Evolutionary conservation across 192 early-diverging fungal genomes (phyloP), one percentile per base, ranked within the genome.

Genomic region (Coemansia umbellata): DNA sequence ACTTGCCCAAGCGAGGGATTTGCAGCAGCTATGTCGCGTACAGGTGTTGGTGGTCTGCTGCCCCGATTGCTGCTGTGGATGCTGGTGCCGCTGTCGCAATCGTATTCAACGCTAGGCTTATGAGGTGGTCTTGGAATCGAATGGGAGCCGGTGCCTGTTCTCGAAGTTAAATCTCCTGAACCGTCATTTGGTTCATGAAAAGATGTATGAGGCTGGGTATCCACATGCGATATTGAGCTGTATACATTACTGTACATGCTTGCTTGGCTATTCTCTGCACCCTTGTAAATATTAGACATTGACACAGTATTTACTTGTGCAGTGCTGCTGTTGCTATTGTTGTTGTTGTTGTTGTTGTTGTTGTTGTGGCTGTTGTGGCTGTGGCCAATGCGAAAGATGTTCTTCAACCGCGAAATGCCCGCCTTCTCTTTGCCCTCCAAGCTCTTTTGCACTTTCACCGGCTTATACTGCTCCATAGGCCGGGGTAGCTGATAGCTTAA

Each of bases 391-490:
- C 65, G 47, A 45, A 75, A 75, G 19, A 75, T 63, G 43, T 59
- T 75, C 31, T 75, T 75, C 17, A 75, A 57, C 30, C 72, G 64
- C 35, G 63, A 56, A 47, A 63, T 75, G 57, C 72, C 63, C 31
- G 39, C 53, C 57, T 75, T 75, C 36, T 66, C 72, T 32, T 55
- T 56, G 45, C 31, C 24, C n/a, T 52, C 47, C 22, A 31, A 11
- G 31, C 32, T 39, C 52, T 47, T 60, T 11, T 21, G 30, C 41
- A 37, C 42, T 27, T 53, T 67, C 17, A 8, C 19, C 10, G 26
- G 31, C 21, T 32, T 59, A 31, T 37, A 31, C 6, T 42, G 40
- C 42, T 44, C 52, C 18, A 45, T 31, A 17, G 22, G 26, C 24
- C 31, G 21, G 3, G 39, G 39, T 4, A 42, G 14, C 31, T 43